Base-by-base conservation (phyloP, 805 yeast species). In the Pichia nanzhaoensis region DNA sequence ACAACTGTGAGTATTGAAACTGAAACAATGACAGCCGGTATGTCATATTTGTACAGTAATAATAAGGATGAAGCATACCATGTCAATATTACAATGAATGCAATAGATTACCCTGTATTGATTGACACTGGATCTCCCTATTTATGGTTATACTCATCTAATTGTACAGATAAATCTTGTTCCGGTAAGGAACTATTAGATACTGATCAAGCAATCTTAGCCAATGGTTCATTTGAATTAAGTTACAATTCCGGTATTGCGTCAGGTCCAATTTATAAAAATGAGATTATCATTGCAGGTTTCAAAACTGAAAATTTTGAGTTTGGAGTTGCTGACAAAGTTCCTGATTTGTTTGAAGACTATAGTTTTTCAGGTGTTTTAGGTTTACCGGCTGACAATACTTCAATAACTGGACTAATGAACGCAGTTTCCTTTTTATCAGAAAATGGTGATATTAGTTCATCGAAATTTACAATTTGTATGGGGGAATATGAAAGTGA, bases 111-210 rank as follows among this genome's bases (percentile, higher is more conserved):
- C 52, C 75, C 76, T 5, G 61, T 81, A 34, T 67, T 81, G 17
- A 61, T 81, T 16, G 87, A 81, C 58, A 81, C 87, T 0, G 86
- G 84, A 6, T 77, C 83, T 22, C 78, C 80, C 16, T 73, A 78
- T 46, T 57, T 78, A 2, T 81, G 87, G 87, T 68, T 81, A 3
- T 79, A 77, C 56, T 78, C 76, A 39, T 57, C 67, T 1, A 59
- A 70, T 33, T 80, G 86, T 62, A 58, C 63, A 1, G 68, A 68
- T 41, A 19, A 53, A 5, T 66, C 75, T 1, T 80, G 85, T 52
- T 42, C 55, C 2, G 55, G 55, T 30, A 56, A 64, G 27, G 49
- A 54, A 6, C 48, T 66, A 3, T 67, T 62, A 49, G 60, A 72
- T 21, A 35, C 56, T 10, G 27, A 56, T 3, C 34, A 42, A 1